Evolutionary conservation across 2,329 filamentous ascomycete genomes (phyloP).

Genomic region (Phoma sp.): DNA sequence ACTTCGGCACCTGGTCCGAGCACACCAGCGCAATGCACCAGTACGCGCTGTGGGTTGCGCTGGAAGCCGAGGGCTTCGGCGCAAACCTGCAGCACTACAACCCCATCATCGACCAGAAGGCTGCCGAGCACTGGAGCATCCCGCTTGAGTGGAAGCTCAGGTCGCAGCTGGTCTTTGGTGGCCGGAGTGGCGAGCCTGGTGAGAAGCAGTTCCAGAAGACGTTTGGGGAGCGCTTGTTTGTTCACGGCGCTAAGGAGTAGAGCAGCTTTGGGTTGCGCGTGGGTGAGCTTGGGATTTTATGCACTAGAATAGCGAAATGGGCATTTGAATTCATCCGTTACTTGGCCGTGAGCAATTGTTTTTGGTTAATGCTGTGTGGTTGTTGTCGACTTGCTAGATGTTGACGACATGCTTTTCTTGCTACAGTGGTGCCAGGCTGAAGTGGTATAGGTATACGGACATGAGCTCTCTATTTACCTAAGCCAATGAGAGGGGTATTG

Average conservation of each 20-base stretch:
- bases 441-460: too few relatives aligned
- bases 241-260: conserved; percentile 47
- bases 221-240: conserved; percentile 64
- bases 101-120: conserved; percentile 78
- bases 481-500: too few relatives aligned
- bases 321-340: neutral
- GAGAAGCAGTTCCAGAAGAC: conserved; percentile 71
- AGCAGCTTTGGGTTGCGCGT: neutral
- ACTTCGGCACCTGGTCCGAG: conserved; percentile 77
- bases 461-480: too few relatives aligned
- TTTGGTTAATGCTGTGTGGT: neutral
- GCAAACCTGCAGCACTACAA: conserved; percentile 95
- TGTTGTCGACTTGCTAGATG: neutral
- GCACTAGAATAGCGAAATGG: conserved; percentile 1
- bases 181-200: conserved; percentile 59
- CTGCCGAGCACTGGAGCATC: conserved; percentile 72
- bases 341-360: neutral
- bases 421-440: neutral
- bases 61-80: conserved; percentile 83
- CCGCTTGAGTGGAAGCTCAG: conserved; percentile 77
- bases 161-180: conserved; percentile 86
- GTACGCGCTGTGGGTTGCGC: conserved; percentile 78
- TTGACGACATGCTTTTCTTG: neutral
- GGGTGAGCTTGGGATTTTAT: neutral
- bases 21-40: conserved; percentile 86